Evolutionary conservation across 2,329 filamentous ascomycete species (phyloP), one percentile per base, ranked within the genome.

Genomic region (Microdochium nivale): DNA sequence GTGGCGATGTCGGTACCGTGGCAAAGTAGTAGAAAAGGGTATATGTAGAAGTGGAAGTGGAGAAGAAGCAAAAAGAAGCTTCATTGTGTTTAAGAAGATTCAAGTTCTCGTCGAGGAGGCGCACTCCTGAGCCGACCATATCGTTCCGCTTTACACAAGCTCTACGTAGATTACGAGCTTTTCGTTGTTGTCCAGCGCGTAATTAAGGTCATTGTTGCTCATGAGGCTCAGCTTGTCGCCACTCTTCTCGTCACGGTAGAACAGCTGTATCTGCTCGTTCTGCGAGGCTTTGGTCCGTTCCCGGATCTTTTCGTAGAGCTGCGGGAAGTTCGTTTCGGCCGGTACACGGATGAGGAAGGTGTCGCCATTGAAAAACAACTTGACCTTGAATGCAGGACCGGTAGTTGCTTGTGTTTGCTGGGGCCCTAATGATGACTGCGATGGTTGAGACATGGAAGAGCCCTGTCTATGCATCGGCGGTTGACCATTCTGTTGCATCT

Each of bases 301-400:
- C 49, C 83, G 80, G 54, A 97, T 83, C 70, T 94, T 95, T 58
- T 90, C 86, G 60, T 86, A 86, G 9, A 99, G 77, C 55, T 90
- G 86, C 50, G 80, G 75, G 67, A 86, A 94, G 51, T 79, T 79
- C 60, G 95, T 90, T 51, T 95, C 87, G 1, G 80, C 79, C 0
- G 92, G 87, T 51, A 97, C 89, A 32, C 91, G 85, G 61, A 99
- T 90, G 46, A 94, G 88, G 58, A 96, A 92, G 52, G 95, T 82
- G 59, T 96, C 92, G 54, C 91, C 87, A 58, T 92, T 88, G 72
- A 90, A 96, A 72, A 88, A 94, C 51, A 96, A 86, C 72, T 97
- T 97, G 66, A 97, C 88, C 69, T 96, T 97, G 74, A 96, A 86
- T 3, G 82, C 79, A 8, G 77, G 71, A 7, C 71, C 64, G 32